Conservation (phyloP, 306 rosid species). For the Medicago ruthenica region DNA sequence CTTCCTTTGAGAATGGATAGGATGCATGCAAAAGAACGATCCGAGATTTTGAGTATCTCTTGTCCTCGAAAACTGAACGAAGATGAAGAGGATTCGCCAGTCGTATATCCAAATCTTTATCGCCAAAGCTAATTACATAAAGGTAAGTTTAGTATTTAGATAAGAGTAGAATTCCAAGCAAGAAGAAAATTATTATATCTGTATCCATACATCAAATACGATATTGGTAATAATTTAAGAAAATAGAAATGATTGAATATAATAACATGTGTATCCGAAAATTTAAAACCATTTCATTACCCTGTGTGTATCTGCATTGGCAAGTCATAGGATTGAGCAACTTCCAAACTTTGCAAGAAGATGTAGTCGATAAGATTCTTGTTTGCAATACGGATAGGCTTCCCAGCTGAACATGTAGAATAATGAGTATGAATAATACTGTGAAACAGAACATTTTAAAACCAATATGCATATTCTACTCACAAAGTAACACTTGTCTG, state of each 20-base stretch:
- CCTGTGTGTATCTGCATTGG: slow-evolving; percentile 97
- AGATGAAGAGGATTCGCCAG: slow-evolving; percentile 90
- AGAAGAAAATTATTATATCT: no score
- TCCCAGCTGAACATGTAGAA: slow-evolving; percentile 66
- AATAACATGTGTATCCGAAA: no score
- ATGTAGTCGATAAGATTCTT: slow-evolving; percentile 73
- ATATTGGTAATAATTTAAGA: no score
- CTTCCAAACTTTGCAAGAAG: slow-evolving; percentile 77
- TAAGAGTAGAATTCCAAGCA: neutral
- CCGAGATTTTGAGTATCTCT: slow-evolving; percentile 71
- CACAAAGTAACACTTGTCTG: slow-evolving; percentile 57
- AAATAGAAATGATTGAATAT: no score
- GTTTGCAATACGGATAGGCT: slow-evolving; percentile 65
- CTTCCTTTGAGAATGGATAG: slow-evolving; percentile 93
- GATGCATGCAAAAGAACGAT: slow-evolving; percentile 87
- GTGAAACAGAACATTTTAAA: slow-evolving; percentile 22
- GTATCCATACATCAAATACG: no score
- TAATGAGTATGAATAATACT: slow-evolving; percentile 32
- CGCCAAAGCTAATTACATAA: slow-evolving; percentile 74
- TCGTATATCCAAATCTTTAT: slow-evolving; percentile 83
- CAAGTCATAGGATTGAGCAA: slow-evolving; percentile 76
- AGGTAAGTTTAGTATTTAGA: slow-evolving; percentile 25
- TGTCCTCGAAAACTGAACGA: slow-evolving; percentile 69
- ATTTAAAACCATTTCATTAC: slow-evolving; percentile 43
- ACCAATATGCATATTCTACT: slow-evolving; percentile 41